phyloP scores from a whole-genome alignment of 2,329 filamentous ascomycete species.

The Nemania diffusa region DNA sequence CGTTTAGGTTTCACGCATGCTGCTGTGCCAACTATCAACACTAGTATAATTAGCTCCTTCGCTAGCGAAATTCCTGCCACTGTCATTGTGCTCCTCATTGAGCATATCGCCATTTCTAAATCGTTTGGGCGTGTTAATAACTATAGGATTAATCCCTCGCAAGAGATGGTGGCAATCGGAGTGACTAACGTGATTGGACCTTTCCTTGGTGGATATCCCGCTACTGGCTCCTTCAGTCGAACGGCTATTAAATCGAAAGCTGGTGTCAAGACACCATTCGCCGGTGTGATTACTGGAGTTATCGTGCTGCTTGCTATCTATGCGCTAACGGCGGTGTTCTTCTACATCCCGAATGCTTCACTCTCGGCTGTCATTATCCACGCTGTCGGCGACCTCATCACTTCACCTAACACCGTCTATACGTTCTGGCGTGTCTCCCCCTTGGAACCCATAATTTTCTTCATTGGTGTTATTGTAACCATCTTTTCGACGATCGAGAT shows the following conservation, averaged over 20 bases:
- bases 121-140: conserved; percentile 97
- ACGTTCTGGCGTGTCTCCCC: conserved; percentile 96
- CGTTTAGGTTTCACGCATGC: conserved; percentile 80
- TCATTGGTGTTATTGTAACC: conserved; percentile 89
- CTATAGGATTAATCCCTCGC: conserved; percentile 93
- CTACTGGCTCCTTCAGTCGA: conserved; percentile 94
- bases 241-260: conserved; percentile 98
- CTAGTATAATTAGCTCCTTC: conserved; percentile 74
- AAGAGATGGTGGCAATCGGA: conserved; percentile 95
- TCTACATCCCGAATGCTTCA: conserved; percentile 85
- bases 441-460: conserved; percentile 90
- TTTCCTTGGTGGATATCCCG: conserved; percentile 90
- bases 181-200: conserved; percentile 89
- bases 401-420: conserved; percentile 88
- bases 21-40: conserved; percentile 75
- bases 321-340: conserved; percentile 87
- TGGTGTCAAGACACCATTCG: conserved; percentile 89
- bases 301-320: conserved; percentile 93
- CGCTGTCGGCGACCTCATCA: conserved; percentile 92
- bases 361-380: conserved; percentile 94
- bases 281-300: conserved; percentile 85
- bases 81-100: conserved; percentile 93
- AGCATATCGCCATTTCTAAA: conserved; percentile 97
- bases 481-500: conserved; percentile 90
- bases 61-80: conserved; percentile 80